Conservation (phyloP, 2,329 filamentous ascomycete genomes). For the Colletotrichum paranaense region DNA sequence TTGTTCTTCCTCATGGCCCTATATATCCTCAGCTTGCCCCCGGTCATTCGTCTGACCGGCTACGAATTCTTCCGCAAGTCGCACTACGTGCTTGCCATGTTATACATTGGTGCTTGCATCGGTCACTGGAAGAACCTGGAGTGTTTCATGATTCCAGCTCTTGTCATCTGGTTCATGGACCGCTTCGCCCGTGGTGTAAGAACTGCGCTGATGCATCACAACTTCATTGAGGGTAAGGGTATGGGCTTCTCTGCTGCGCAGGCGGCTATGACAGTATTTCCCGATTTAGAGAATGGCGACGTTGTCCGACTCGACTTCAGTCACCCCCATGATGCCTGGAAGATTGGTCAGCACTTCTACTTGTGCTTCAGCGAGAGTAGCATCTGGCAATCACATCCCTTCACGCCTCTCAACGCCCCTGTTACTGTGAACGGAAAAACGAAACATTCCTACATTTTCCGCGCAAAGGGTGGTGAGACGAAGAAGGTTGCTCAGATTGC, state of each 20-base stretch:
- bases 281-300: slow-evolving; percentile 66
- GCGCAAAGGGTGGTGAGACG: slow-evolving; percentile 70
- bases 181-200: slow-evolving; percentile 68
- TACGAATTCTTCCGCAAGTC: slow-evolving; percentile 83
- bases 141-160: slow-evolving; percentile 75
- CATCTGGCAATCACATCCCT: slow-evolving; percentile 80
- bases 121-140: slow-evolving; percentile 77
- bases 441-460: slow-evolving; percentile 66
- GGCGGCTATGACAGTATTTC: slow-evolving; percentile 64
- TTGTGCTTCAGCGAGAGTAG: slow-evolving; percentile 74
- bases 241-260: slow-evolving; percentile 67
- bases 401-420: slow-evolving; percentile 71
- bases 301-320: slow-evolving; percentile 75
- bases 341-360: slow-evolving; percentile 78
- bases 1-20: slow-evolving; percentile 72
- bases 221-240: slow-evolving; percentile 54
- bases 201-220: slow-evolving; percentile 70
- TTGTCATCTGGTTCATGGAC: slow-evolving; percentile 75
- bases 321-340: slow-evolving; percentile 71
- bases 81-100: slow-evolving; percentile 78
- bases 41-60: slow-evolving; percentile 72
- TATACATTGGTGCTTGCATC: slow-evolving; percentile 82
- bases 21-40: slow-evolving; percentile 66
- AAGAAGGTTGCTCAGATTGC: slow-evolving; percentile 61
- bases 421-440: slow-evolving; percentile 51